Conservation (phyloP, 345 rosid genomes). For the Eucalyptus caleyi region DNA sequence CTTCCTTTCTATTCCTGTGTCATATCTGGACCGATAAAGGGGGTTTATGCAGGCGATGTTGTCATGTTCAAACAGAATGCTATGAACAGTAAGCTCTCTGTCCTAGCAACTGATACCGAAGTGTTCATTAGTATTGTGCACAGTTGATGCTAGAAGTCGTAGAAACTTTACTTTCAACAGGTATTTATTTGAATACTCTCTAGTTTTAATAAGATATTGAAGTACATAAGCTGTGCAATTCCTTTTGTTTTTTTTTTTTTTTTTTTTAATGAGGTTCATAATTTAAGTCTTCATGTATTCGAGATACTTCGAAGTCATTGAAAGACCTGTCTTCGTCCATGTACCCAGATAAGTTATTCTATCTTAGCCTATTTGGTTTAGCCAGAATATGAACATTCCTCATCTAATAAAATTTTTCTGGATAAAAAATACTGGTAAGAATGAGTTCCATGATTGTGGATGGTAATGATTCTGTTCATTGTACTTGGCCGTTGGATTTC, state of each 20-base stretch:
- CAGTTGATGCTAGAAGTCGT: not conserved
- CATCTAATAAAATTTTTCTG: not conserved
- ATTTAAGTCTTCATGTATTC: not conserved
- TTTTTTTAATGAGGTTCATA: not conserved
- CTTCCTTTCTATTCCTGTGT: not conserved
- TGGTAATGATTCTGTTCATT: not conserved
- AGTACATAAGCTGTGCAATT: not conserved
- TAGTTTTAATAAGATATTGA: not conserved
- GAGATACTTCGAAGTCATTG: not conserved
- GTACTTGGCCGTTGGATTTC: not conserved
- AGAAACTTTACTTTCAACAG: not conserved
- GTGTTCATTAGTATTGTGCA: not conserved
- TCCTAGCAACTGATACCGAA: not conserved
- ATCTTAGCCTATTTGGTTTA: not conserved
- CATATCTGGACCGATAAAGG: not conserved
- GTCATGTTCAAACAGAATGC: conserved; percentile 57
- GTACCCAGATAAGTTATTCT: not conserved
- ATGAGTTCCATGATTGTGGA: not conserved
- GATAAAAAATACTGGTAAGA: not conserved
- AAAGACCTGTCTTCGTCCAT: not conserved
- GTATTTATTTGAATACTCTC: not conserved
- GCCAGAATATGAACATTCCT: not conserved
- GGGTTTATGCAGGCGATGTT: conserved; percentile 9
- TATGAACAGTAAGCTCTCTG: conserved; percentile 29
- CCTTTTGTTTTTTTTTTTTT: not conserved